Percentiles rank a stretch among this genome's conserved stretches.
These are phyloP conservation scores for Rubus parviflorus DNA, from an alignment of 306 rosid genomes.

Conservation along the genomic window DNA sequence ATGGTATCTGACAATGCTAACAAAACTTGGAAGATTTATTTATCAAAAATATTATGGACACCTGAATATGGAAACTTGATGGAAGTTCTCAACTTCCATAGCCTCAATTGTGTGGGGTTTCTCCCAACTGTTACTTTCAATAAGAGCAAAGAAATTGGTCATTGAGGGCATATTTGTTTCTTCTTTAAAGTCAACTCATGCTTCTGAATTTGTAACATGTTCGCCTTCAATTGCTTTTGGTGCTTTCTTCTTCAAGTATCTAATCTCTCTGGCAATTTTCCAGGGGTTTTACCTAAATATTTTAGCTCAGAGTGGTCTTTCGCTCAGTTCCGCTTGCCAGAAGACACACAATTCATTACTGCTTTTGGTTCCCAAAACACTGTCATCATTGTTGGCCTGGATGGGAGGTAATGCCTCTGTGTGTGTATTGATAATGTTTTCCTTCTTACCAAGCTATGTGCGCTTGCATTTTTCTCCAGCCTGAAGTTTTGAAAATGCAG, in stretches of 20 bases:
- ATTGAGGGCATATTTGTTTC: not conserved
- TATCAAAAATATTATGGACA: not conserved
- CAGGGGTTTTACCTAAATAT: slow-evolving; percentile 92
- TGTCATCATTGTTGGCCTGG: slow-evolving; percentile 67
- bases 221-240: not conserved
- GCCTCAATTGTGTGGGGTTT: slow-evolving; percentile 13
- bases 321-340: slow-evolving; percentile 84
- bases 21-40: not conserved
- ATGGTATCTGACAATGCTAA: not conserved
- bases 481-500: not conserved
- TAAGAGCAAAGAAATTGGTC: not conserved
- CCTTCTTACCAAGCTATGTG: not conserved
- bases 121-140: not conserved
- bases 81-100: slow-evolving; percentile 18
- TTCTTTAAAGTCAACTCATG: slow-evolving; percentile 15
- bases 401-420: slow-evolving; percentile 70
- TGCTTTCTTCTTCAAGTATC: slow-evolving; percentile 15
- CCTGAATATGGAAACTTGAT: slow-evolving; percentile 18
- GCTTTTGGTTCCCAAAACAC: slow-evolving; percentile 86
- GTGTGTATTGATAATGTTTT: not conserved
- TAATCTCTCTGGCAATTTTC: slow-evolving; percentile 15
- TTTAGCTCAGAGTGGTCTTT: slow-evolving; percentile 99
- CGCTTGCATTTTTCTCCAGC: not conserved
- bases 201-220: slow-evolving; percentile 22
- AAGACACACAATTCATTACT: slow-evolving; percentile 63